Conservation (phyloP, 495 filamentous ascomycete genomes). For the Ascobolus immersus region DNA sequence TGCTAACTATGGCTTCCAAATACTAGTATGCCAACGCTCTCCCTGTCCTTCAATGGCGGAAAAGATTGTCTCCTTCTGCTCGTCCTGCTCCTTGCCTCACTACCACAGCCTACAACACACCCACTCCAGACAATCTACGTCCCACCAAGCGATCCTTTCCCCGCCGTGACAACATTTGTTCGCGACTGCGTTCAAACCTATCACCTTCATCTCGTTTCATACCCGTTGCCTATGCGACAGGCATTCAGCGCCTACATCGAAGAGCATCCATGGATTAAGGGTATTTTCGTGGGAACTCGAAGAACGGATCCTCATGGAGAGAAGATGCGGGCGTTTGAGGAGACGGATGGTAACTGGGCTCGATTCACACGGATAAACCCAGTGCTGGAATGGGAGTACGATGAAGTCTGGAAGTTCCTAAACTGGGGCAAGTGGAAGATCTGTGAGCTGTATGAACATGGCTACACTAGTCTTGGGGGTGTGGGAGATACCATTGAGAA, state of each 20-base stretch:
- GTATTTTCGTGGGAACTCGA: conserved; percentile 78
- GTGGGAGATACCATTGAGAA: conserved; percentile 80
- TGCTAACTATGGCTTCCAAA: conserved; percentile 18
- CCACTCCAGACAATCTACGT: conserved; percentile 37
- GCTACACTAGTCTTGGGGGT: conserved; percentile 70
- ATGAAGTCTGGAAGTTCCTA: conserved; percentile 55
- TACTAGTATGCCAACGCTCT: conserved; percentile 52
- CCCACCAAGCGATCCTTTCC: conserved; percentile 51
- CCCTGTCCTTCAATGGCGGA: conserved; percentile 89
- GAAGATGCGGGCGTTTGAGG: conserved; percentile 49
- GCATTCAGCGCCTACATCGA: conserved; percentile 56
- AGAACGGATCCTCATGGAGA: conserved; percentile 80
- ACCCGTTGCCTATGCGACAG: conserved; percentile 48
- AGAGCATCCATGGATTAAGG: conserved; percentile 36
- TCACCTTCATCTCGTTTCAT: conserved; percentile 49
- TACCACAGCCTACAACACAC: conserved; percentile 17
- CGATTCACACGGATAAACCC: conserved; percentile 80
- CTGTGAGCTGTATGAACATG: conserved; percentile 45
- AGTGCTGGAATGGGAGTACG: conserved; percentile 92
- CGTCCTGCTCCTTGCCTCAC: conserved; percentile 57
- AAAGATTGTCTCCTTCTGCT: conserved; percentile 93
- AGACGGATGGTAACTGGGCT: conserved; percentile 77
- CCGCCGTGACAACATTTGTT: conserved; percentile 68
- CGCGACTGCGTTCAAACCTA: conserved; percentile 33
- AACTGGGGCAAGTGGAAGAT: not conserved